Evolutionary conservation across 768 basidiomycete species (phyloP), one percentile per base, ranked within the genome.

Genomic region (Termitomyces sp.): DNA sequence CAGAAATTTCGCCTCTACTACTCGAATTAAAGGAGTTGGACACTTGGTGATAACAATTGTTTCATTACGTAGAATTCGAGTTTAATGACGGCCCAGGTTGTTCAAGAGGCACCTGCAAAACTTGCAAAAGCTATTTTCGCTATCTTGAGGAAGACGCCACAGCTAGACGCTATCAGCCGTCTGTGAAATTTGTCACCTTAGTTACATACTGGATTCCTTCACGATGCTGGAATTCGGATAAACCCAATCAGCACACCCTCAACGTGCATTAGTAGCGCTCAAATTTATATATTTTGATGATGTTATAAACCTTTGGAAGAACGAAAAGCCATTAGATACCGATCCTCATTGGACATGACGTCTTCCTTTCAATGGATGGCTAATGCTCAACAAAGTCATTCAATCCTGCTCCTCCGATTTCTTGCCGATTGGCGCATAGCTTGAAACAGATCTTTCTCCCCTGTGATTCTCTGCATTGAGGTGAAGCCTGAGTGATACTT

Each of bases 71-170:
- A 24, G 6, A 1, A 18, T 54, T 3, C 3, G 33, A 30, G 20
- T 37, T 15, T 24, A 9, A 31, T n/a, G 30, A 48, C 52, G 39
- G 13, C 16, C 12, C 47, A 72, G 72, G 65, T 73, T 11, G 67
- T 67, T 7, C 68, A 71, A 56, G 68, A 71, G 49, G 66, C 67
- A 2, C 70, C 72, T 11, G 58, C 63, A 6, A 66, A 68, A 42
- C 63, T 73, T 11, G 70, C 67, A 11, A 54, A 54, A 15, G 68
- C 66, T 4, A 63, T 73, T 7, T 67, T 61, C 15, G 44, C 55
- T n/a, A 61, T 65, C 18, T 31, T 64, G 12, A 61, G 51, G 27
- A 50, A 61, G 11, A 37, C 33, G 3, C 34, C 58, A 18, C 44
- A 46, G 31, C 9, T 33, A 18, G 44, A 22, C 8, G 44, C 16